Evolutionary conservation across 495 filamentous ascomycete genomes (phyloP).

Genomic region (Elaphomyces granulatus): DNA sequence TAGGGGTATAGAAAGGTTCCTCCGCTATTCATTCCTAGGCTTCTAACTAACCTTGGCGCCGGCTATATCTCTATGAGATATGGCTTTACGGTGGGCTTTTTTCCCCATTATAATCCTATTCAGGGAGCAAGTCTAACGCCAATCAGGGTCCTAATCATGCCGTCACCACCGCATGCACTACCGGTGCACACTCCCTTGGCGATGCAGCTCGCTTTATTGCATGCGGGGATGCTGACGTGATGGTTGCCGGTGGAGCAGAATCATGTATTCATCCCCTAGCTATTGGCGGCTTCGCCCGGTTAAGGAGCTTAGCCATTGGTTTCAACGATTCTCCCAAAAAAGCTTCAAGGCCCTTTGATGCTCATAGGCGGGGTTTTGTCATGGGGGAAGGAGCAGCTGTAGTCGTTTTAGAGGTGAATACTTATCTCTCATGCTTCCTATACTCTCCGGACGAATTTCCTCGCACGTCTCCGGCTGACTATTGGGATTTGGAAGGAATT

Average conservation of each 20-base stretch:
- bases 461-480: too few species aligned
- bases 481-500: slow-evolving; percentile 42
- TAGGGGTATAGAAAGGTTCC: slow-evolving; percentile 87
- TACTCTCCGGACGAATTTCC: background rate
- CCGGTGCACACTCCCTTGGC: slow-evolving; percentile 84
- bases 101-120: background rate
- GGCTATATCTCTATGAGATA: slow-evolving; percentile 90
- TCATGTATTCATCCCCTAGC: slow-evolving; percentile 93
- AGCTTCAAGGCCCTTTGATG: slow-evolving; percentile 80
- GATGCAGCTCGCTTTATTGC: slow-evolving; percentile 86
- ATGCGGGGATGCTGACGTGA: slow-evolving; percentile 80
- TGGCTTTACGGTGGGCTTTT: slow-evolving; percentile 49
- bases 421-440: slow-evolving; percentile 1
- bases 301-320: slow-evolving; percentile 65
- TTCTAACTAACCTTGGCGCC: slow-evolving; percentile 87
- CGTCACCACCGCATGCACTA: slow-evolving; percentile 87
- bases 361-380: slow-evolving; percentile 71
- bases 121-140: background rate
- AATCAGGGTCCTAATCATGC: slow-evolving; percentile 76
- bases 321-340: slow-evolving; percentile 61
- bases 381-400: slow-evolving; percentile 87
- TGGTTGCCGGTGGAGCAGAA: slow-evolving; percentile 88
- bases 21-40: slow-evolving; percentile 78
- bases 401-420: slow-evolving; percentile 56
- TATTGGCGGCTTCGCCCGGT: slow-evolving; percentile 79